A percentile compares a stretch with the other conserved stretches of the same genome.
phyloP scores from a whole-genome alignment of 2,329 filamentous ascomycete genomes.

The Pestalotiopsis fici region DNA sequence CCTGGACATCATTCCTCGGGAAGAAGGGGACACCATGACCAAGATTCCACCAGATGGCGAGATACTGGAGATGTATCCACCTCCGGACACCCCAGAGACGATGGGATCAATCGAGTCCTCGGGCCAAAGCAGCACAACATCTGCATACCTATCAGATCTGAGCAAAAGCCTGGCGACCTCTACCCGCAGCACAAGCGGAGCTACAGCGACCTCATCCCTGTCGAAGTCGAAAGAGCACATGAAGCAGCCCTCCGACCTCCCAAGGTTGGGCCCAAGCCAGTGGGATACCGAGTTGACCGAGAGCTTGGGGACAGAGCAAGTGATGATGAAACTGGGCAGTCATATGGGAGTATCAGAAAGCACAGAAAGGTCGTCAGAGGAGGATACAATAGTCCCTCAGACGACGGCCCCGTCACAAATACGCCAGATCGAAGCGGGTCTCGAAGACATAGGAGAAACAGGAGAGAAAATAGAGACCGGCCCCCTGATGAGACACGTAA shows the following conservation, averaged over 20 bases:
- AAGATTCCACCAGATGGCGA: constrained; percentile 12
- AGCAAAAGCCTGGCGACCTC: constrained; percentile 7
- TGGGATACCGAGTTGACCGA: constrained; percentile 15
- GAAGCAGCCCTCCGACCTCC: constrained; percentile 27
- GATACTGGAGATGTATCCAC: constrained; percentile 10
- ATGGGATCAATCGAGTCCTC: constrained; percentile 5
- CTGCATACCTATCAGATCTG: constrained; percentile 15
- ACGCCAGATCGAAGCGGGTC: constrained; percentile 1
- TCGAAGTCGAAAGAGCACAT: constrained; percentile 29
- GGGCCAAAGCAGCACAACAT: constrained; percentile 12
- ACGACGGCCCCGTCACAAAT: background rate
- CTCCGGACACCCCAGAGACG: constrained; percentile 11
- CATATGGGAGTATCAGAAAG: background rate
- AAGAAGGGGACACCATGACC: constrained; percentile 9
- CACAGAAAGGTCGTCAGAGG: background rate
- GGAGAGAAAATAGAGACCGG: constrained; percentile 10
- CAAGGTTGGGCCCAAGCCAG: constrained; percentile 25
- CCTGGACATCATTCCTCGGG: constrained; percentile 20
- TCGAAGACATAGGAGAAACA: constrained; percentile 6
- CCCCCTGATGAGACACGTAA: constrained; percentile 15
- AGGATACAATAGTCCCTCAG: background rate
- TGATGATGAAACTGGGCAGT: background rate
- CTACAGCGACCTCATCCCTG: constrained; percentile 40
- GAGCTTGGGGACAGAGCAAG: background rate
- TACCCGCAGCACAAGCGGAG: constrained; percentile 20